A percentile compares a stretch with the other conserved stretches of the same genome.
Evolutionary conservation across 192 early-diverging fungal genomes (phyloP).

Genomic region (Backusella morwellensis): DNA sequence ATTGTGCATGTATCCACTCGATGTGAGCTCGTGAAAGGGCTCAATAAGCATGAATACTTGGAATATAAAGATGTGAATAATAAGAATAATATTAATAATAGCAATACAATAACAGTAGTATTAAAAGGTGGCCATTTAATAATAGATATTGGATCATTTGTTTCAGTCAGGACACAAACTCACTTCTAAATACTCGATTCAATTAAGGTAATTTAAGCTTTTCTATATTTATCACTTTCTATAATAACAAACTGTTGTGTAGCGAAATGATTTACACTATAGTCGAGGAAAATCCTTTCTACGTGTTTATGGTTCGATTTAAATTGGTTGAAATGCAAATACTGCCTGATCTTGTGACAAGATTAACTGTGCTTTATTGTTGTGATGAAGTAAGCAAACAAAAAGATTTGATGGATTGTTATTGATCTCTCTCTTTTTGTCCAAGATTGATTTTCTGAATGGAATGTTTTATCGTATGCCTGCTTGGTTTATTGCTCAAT

Average conservation of each 20-base stretch:
- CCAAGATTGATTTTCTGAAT: slow-evolving; percentile 26
- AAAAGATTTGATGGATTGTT: background rate
- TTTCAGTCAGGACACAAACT: slow-evolving; percentile 11
- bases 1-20: slow-evolving; percentile 23
- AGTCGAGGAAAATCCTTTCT: slow-evolving; percentile 17
- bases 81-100: no score
- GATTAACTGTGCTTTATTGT: slow-evolving; percentile 27
- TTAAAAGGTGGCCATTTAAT: background rate
- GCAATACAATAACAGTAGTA: background rate
- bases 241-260: background rate
- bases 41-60: background rate
- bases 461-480: slow-evolving; percentile 17
- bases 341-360: slow-evolving; percentile 25
- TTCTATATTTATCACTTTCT: background rate
- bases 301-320: slow-evolving; percentile 20
- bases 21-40: slow-evolving; percentile 1
- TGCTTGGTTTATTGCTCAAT: slow-evolving; percentile 29
- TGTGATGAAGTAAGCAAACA: slow-evolving; percentile 23
- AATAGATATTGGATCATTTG: slow-evolving; percentile 15
- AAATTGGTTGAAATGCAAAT: slow-evolving; percentile 28
- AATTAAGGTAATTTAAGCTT: slow-evolving; percentile 18
- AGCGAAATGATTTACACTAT: slow-evolving; percentile 34
- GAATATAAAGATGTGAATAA: slow-evolving; percentile 13
- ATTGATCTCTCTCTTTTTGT: background rate
- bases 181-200: slow-evolving; percentile 9